Conservation (phyloP, 257 asterid species). For the Vinca minor region DNA sequence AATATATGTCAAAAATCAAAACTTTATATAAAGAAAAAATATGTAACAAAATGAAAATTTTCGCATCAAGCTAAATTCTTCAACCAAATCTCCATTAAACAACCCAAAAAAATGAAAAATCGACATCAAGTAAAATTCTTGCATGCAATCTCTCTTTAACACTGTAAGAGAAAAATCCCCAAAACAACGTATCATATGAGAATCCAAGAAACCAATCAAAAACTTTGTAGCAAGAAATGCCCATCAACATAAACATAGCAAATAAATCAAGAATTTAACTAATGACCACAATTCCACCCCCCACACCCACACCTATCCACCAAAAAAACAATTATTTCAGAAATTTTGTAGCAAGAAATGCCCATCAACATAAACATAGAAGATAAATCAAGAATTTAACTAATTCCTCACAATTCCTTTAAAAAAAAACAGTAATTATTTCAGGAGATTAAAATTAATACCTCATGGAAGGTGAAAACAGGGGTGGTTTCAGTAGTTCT, state of each 20-base stretch:
- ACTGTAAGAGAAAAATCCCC: neutral
- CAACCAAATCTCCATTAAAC: no score
- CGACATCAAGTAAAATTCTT: neutral
- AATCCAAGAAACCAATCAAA: neutral
- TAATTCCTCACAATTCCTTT: neutral
- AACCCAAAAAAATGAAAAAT: neutral
- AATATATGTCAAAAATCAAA: neutral
- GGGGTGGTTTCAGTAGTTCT: slow-evolving; percentile 49
- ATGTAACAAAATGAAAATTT: no score
- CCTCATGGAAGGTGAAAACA: slow-evolving; percentile 81
- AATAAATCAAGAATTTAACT: neutral
- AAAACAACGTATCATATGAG: neutral
- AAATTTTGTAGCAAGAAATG: neutral
- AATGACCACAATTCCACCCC: no score
- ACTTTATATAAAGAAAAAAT: no score
- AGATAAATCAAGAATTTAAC: neutral
- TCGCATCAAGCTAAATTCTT: no score
- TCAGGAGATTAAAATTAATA: slow-evolving; percentile 15
- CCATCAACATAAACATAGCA: neutral
- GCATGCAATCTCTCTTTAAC: neutral
- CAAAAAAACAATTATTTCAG: no score
- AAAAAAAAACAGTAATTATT: neutral
- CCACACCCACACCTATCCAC: no score
- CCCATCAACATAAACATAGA: neutral
- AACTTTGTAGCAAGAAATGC: no score